Evolutionary conservation across 192 early-diverging fungal species (phyloP), one percentile per base, ranked within the genome.

Genomic region (Lobosporangium transversale): DNA sequence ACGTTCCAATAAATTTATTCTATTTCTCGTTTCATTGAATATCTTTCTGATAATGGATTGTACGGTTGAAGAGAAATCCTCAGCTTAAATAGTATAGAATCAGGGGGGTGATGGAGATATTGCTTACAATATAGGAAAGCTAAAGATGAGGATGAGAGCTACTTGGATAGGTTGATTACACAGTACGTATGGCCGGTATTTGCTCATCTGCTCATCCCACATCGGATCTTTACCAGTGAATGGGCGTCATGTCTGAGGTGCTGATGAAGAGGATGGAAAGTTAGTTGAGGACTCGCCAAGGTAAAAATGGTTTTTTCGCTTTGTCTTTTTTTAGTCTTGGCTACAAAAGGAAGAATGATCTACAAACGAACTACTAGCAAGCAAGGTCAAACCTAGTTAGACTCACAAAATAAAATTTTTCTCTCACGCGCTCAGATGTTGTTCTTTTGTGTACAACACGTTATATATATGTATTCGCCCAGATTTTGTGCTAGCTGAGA

Each of bases 341-440:
- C 21, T 75, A 66, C 51, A 75, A 66, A 51, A 52, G 65, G 57
- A 58, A 75, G 2, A 61, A 66, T 14, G 52, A 75, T 4, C 52
- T 75, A 0, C 70, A 75, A 27, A 75, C 66, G 70, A 75, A 75
- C 51, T 75, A 75, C 35, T 75, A 63, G 70, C 52, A 66, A 12
- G 70, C 70, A 10, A 59, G 71, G 20, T n/a, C n/a, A n/a, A n/a
- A n/a, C n/a, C n/a, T n/a, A n/a, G n/a, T n/a, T n/a, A n/a, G n/a
- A n/a, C n/a, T n/a, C n/a, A n/a, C n/a, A n/a, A n/a, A n/a, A n/a
- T n/a, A n/a, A n/a, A n/a, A n/a, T n/a, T n/a, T n/a, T n/a, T n/a
- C n/a, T n/a, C n/a, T n/a, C n/a, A n/a, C n/a, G n/a, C n/a, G n/a
- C n/a, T n/a, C n/a, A n/a, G n/a, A n/a, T n/a, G n/a, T n/a, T n/a